Conservation (phyloP, 495 filamentous ascomycete species). For the Podospora comata region DNA sequence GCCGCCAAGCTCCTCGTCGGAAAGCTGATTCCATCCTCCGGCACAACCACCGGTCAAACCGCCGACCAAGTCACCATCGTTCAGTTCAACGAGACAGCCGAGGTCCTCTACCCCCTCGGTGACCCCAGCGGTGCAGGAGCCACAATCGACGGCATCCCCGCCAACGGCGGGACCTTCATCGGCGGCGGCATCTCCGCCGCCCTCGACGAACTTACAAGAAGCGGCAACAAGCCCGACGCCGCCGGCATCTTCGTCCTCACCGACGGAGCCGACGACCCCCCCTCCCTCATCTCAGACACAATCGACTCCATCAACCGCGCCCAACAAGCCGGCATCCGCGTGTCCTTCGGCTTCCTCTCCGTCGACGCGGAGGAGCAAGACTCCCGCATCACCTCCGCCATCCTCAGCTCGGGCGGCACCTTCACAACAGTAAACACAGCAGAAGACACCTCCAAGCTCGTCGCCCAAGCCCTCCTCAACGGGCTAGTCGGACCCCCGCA, state of each 20-base stretch:
- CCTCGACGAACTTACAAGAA: conserved; percentile 4
- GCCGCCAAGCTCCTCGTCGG: conserved; percentile 8
- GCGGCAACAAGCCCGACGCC: neutral
- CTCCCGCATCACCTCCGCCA: conserved; percentile 1
- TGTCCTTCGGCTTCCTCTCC: conserved; percentile 6
- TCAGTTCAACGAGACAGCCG: conserved; percentile 5
- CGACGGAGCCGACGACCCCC: neutral
- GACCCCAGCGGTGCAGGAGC: neutral
- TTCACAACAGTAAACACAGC: conserved; percentile 5
- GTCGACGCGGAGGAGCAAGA: conserved; percentile 2
- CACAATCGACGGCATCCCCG: neutral
- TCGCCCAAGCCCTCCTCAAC: conserved; percentile 7
- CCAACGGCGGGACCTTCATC: conserved; percentile 9
- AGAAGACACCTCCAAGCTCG: neutral
- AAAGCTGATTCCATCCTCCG: conserved; percentile 4
- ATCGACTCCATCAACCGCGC: neutral
- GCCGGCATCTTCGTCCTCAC: conserved; percentile 9
- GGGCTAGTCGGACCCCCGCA: neutral
- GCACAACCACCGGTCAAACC: neutral
- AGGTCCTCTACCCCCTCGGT: conserved; percentile 8
- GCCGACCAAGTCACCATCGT: conserved; percentile 4
- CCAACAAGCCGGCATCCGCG: conserved; percentile 3
- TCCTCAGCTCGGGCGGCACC: conserved; percentile 2
- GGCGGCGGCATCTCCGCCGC: conserved; percentile 1
- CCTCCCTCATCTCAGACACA: neutral